Conservation (phyloP, 2,329 filamentous ascomycete species). For the Aspergillus neoniger region DNA sequence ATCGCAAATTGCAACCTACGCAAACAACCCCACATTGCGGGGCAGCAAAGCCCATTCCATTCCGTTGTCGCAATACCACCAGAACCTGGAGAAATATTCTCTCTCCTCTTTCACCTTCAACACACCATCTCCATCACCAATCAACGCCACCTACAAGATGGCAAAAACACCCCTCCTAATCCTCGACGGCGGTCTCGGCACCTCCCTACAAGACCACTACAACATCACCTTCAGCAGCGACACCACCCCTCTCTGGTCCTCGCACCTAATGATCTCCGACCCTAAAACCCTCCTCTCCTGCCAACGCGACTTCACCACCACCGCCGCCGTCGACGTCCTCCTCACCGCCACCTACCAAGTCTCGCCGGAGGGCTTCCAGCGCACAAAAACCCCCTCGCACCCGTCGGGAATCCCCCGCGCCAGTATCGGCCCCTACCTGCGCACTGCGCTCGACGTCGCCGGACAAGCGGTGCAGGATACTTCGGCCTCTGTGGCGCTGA, state of each 20-base stretch:
- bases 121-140: no score
- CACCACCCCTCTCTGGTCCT: slow-evolving; percentile 65
- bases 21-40: not conserved
- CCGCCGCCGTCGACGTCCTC: slow-evolving; percentile 62
- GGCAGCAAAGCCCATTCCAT: not conserved
- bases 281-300: slow-evolving; percentile 55
- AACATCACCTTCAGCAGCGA: slow-evolving; percentile 52
- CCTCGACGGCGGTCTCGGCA: slow-evolving; percentile 69
- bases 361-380: slow-evolving; percentile 58
- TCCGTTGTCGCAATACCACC: not conserved
- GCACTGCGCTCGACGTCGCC: slow-evolving; percentile 41
- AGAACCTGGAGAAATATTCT: not conserved
- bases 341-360: slow-evolving; percentile 70
- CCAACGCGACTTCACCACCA: slow-evolving; percentile 56
- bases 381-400: slow-evolving; percentile 48
- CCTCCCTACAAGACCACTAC: slow-evolving; percentile 63
- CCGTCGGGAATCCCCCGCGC: slow-evolving; percentile 48
- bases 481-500: slow-evolving; percentile 50
- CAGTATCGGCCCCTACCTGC: slow-evolving; percentile 47
- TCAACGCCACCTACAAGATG: no score
- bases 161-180: slow-evolving; percentile 40
- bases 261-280: slow-evolving; percentile 62
- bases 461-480: slow-evolving; percentile 31
- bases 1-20: not conserved
- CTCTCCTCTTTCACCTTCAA: not conserved